Evolutionary conservation across 2,329 filamentous ascomycete genomes (phyloP), one percentile per base, ranked within the genome.

Genomic region (Ceratocystis alfenasii): DNA sequence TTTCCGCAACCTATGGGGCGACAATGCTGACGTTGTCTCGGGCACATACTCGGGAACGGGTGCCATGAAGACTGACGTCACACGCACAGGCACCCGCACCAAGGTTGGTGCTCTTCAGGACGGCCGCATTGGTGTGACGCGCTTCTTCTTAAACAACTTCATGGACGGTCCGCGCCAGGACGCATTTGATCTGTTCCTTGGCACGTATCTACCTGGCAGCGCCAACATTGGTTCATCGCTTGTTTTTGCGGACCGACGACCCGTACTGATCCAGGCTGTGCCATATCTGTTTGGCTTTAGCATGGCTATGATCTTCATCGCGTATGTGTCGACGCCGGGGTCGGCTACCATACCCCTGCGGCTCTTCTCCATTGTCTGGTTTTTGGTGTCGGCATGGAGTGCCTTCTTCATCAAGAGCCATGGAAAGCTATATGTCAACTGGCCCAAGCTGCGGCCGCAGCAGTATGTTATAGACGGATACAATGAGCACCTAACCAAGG

Each of bases 1-100:
- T 67, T 99, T 97, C 83, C 90, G 94, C 70, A 97, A 97, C 75
- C 81, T 97, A 17, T 99, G 94, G 94, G 94, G 94, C 36, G 94
- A 99, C 76, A 99, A 99, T 72, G 94, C 95, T 66, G 94, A 99
- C 74, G 88, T 95, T 28, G 92, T 99, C 44, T 95, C 92, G 20
- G 87, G 85, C 70, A 87, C 90, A 0, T 99, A 99, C 76, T 94
- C 94, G 0, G 94, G 94, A 65, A 99, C 95, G 0, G 95, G 94
- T 2, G 94, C 94, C 63, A 84, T 99, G 78, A 99, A 99, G 82
- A 99, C 94, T 0, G 95, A 99, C 74, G 90, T 97, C 71, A 99
- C 94, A 1, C 87, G 94, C n/a, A 90, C 90, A 1, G 95, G 93
- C 62, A 86, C 89, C 72, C 85, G 95, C 65, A 99, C 94, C 36